Evolutionary conservation across 768 basidiomycete species (phyloP), one percentile per base, ranked within the genome.

Genomic region (Amanita exitialis): DNA sequence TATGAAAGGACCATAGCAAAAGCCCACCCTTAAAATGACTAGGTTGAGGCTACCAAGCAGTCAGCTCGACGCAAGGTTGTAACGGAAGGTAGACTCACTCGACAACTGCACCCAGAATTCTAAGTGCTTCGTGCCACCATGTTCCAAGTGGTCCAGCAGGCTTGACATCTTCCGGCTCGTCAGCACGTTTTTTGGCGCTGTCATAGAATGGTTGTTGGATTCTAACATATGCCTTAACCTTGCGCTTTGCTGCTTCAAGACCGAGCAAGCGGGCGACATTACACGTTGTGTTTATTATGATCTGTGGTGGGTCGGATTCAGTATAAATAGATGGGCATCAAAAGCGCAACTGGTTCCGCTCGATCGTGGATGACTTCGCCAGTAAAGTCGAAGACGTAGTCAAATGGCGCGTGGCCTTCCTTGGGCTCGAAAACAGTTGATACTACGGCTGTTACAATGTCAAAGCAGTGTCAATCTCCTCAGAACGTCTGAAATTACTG

Each of bases 41-140:
- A 92, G 77, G 62, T 90, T 90, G 36, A 92, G 72, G 48, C 89
- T 91, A 47, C 18, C 53, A 38, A 54, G 52, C 28, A 20, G 44
- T 49, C 18, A 61, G 30, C 25, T 20, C 32, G 54, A 44, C 42
- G 35, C 16, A 46, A 18, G 28, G 53, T 10, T 45, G 44, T 44
- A 47, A 41, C 49, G 15, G 47, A 52, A 42, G 9, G 36, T 10
- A 12, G 18, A 67, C 75, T 49, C 59, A 90, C 89, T 79, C 77
- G 54, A 80, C 71, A 51, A 91, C 87, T 4, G 81, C 79, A 18
- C 82, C 86, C 54, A 92, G 63, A 62, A 78, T 78, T 30, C 90
- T 77, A 21, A 87, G 69, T 1, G 86, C 80, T 69, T 92, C 90
- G 57, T 93, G 90, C 87, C 89, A 92, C 90, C 90, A 93, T 15